Evolutionary conservation across 768 basidiomycete species (phyloP).

Genomic region (Lactifluus subvellereus): DNA sequence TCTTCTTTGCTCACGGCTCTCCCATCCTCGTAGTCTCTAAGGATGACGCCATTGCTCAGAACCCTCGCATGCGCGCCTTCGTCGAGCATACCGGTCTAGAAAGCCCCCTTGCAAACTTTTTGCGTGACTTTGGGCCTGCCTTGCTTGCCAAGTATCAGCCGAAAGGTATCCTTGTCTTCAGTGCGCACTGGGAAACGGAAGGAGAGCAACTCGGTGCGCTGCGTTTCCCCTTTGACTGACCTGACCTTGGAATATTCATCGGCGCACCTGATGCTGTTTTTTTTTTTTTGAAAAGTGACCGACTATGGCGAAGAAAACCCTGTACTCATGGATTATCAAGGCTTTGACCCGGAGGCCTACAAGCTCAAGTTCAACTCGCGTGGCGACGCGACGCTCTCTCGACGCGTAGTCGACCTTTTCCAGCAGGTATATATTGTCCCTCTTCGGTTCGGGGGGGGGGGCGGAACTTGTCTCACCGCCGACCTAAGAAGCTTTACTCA

Average conservation of each 20-base stretch:
- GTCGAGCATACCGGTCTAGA: slow-evolving; percentile 37
- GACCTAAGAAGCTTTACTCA: neutral
- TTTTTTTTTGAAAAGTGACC: slow-evolving; percentile 43
- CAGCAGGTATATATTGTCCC: slow-evolving; percentile 37
- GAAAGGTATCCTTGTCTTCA: slow-evolving; percentile 75
- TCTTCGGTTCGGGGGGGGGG: no score
- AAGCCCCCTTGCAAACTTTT: slow-evolving; percentile 52
- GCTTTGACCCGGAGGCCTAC: slow-evolving; percentile 56
- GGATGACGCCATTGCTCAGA: neutral
- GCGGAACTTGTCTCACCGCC: neutral
- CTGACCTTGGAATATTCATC: neutral
- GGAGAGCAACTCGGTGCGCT: slow-evolving; percentile 50
- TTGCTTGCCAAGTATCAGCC: slow-evolving; percentile 67
- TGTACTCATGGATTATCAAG: slow-evolving; percentile 68
- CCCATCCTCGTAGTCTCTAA: slow-evolving; percentile 44
- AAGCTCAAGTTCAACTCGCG: slow-evolving; percentile 59
- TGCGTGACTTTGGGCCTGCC: slow-evolving; percentile 59
- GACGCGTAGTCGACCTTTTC: slow-evolving; percentile 55
- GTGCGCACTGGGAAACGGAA: slow-evolving; percentile 74
- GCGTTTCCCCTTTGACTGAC: neutral
- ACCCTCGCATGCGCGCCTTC: slow-evolving; percentile 11
- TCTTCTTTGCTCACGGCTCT: slow-evolving; percentile 74
- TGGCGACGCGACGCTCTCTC: slow-evolving; percentile 53
- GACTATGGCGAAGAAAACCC: slow-evolving; percentile 77
- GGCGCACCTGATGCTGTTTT: neutral